Evolutionary conservation across 306 rosid genomes (phyloP).

Genomic region (Inga leiocalycina): DNA sequence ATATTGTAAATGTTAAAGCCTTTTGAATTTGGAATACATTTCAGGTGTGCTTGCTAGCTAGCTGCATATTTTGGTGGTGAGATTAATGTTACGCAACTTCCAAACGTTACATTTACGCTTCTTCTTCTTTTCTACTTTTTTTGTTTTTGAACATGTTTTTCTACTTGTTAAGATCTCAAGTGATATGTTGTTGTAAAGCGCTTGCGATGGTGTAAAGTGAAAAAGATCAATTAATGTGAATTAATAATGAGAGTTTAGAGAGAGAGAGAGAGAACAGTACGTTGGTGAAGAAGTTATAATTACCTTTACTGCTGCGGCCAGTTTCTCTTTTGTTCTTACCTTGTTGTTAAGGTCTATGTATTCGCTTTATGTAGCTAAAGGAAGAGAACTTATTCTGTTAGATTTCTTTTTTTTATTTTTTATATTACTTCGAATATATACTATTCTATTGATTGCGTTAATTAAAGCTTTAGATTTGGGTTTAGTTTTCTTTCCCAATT

Average conservation of each 20-base stretch:
- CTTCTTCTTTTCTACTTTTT: background rate
- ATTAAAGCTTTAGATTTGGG: slow-evolving; percentile 30
- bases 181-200: slow-evolving; percentile 19
- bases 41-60: background rate
- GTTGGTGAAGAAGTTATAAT: slow-evolving; percentile 27
- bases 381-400: slow-evolving; percentile 38
- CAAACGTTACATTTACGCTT: background rate
- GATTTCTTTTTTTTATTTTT: background rate
- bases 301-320: slow-evolving; percentile 46
- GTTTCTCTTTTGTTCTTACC: slow-evolving; percentile 46
- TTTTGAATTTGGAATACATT: background rate
- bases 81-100: background rate
- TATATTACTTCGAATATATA: background rate
- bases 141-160: background rate
- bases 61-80: background rate
- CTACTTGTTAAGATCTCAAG: slow-evolving; percentile 30
- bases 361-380: slow-evolving; percentile 5
- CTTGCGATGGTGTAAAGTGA: slow-evolving; percentile 39
- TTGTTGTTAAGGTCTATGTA: background rate
- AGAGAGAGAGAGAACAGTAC: background rate
- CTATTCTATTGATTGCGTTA: background rate
- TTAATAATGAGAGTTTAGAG: slow-evolving; percentile 19
- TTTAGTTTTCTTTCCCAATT: slow-evolving; percentile 8
- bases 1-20: background rate
- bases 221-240: slow-evolving; percentile 32